Base-by-base conservation (phyloP, 2,329 filamentous ascomycete species). In the Diaporthe humulicola region DNA sequence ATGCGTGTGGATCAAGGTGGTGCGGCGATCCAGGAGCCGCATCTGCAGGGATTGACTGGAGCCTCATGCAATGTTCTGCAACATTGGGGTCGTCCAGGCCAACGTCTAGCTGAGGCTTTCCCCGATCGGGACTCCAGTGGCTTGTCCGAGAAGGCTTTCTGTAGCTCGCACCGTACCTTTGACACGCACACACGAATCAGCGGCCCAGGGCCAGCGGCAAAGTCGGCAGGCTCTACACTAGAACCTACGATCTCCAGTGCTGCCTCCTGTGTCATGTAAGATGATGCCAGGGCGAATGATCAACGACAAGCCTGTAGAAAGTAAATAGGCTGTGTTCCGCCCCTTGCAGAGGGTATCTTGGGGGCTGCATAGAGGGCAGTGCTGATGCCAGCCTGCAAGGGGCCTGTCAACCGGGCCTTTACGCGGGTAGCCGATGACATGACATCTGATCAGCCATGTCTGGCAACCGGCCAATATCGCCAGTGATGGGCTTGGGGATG, bases 1-100 rank as follows among this genome's bases (percentile, higher is more conserved):
- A 69, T 69, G 67, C 36, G 25, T 61, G 50, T 45, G 67, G 50
- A 50, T 25, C 42, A 67, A 15, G 54, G 69, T 64, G 60, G 54
- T 76, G 73, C 67, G 61, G 73, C 54, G 45, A 36, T 70, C 69
- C 73, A 52, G 64, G 75, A 76, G 75, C 73, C 73, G 75, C 73
- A 76, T 70, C 19, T 45, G 70, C 75, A 76, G 69, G 75, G 75
- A 54, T 73, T 33, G 30, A 58, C 22, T 67, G 72, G 75, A 76
- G 73, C 75, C 75, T 74, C 74, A 74, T 64, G 72, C 74, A 42
- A 45, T 57, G 73, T 70, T 57, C 67, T 64, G 72, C 71, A 69
- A 76, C 72, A 30, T 72, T 72, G 30, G 33, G 54, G 66, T 56
- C 54, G 33, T 48, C 42, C 25, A 74, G 38, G 45, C 58, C 67